Evolutionary conservation across 129 eudicot genomes (phyloP), one percentile per base, ranked within the genome.

Genomic region (Rutidosis leptorrhynchoides): DNA sequence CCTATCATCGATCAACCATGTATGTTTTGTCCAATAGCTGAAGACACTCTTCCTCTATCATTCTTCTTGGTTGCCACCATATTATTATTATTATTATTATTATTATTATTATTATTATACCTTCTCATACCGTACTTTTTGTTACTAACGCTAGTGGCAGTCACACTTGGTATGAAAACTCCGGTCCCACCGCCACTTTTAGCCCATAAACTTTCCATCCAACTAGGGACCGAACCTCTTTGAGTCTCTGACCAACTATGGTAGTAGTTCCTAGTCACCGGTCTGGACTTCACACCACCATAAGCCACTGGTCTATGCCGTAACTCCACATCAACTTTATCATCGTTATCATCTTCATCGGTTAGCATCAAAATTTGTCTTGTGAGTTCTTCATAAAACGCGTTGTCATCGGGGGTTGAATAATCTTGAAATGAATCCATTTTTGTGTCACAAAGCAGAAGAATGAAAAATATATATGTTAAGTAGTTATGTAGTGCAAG

Each of bases 281-380:
- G 64, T 49, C 37, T 75, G 3, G 69, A 52, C 60, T 33, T 74
- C 62, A 40, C 58, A 49, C 74, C 64, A 68, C 69, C 69, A 59
- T 59, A 62, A 75, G 52, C 70, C 49, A 52, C 15, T 0, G 80
- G 69, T 16, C 21, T 49, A 27, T 55, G 51, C 49, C 58, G 23
- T 42, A 26, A 10, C 45, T 27, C 67, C 22, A 3, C 52, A 26
- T n/a, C 56, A 37, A 23, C 14, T 30, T 7, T 75, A 29, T 75
- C 25, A 21, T 75, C 69, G 11, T 65, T 65, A 8, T 68, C 79
- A 58, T 67, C 78, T 65, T 75, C 79, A 59, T 75, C 75, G 1
- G 74, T 75, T 5, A 75, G 80, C 74, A 68, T 75, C 74, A 75
- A 8, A 24, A 75, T 75, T 9, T 37, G 80, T 14, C 74, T 74